A percentile compares a stretch with the other conserved stretches of the same genome.
Conservation (phyloP, 2,329 filamentous ascomycete genomes). For the Arthrinium puccinioides region DNA sequence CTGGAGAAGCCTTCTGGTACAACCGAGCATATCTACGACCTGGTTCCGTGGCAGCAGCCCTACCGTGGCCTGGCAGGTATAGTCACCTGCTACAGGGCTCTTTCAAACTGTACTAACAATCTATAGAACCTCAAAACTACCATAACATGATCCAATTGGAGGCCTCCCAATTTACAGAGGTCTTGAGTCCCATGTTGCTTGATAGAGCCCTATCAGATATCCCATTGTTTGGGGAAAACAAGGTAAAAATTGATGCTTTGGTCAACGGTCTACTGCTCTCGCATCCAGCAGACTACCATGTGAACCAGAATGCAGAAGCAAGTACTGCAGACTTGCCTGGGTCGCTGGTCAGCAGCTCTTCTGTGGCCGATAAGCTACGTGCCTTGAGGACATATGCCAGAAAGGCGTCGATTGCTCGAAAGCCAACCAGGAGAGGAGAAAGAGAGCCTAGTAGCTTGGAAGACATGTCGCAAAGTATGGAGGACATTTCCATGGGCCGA, state of each 20-base stretch:
- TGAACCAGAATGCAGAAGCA: constrained; percentile 29
- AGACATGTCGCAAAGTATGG: constrained; percentile 22
- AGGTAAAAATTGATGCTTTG: constrained; percentile 31
- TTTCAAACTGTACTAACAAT: constrained; percentile 17
- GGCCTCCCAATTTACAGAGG: constrained; percentile 39
- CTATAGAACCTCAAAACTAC: constrained; percentile 41
- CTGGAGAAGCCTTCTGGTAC: constrained; percentile 53
- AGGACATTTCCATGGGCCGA: constrained; percentile 28
- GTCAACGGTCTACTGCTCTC: constrained; percentile 33
- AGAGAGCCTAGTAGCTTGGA: constrained; percentile 9
- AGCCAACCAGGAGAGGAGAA: constrained; percentile 9
- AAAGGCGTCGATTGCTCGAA: constrained; percentile 10
- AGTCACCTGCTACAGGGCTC: too few species aligned
- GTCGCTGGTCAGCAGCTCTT: constrained; percentile 31
- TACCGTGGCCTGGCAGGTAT: constrained; percentile 49
- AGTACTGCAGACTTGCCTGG: constrained; percentile 28
- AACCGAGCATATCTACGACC: constrained; percentile 49
- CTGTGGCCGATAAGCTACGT: constrained; percentile 41
- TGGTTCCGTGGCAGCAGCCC: constrained; percentile 54
- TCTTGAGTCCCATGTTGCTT: constrained; percentile 47
- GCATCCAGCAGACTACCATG: constrained; percentile 22
- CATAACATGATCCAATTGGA: constrained; percentile 53
- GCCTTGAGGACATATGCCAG: constrained; percentile 32
- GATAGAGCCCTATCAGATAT: constrained; percentile 46
- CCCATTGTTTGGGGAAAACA: constrained; percentile 50